Evolutionary conservation across 176 grass and related monocot species (phyloP), one percentile per base, ranked within the genome.

Genomic region (Rhynchospora tenuis): DNA sequence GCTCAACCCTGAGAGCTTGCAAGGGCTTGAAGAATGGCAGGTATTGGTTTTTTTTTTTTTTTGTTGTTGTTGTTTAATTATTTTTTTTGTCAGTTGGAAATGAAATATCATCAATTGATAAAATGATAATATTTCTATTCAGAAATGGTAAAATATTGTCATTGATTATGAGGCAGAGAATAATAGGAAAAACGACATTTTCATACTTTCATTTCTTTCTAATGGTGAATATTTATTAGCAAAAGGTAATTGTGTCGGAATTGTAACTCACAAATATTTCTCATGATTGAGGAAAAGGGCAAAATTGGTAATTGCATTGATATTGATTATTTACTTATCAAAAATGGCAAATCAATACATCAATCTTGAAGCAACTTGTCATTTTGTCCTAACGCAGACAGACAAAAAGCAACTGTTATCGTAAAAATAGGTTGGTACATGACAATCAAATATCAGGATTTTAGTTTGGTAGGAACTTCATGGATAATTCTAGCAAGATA

Each of bases 11-110:
- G 94, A 97, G 81, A 91, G 94, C 85, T 5, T 97, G 88, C 91
- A 97, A 44, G 94, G 94, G 9, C 87, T 90, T 0, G 90, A 97
- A 78, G 90, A 97, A 86, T 97, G 91, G 94, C 94, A 94, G 91
- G 94, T 97, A 90, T 86, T 84, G 1, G 58, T 17, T 56, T 24
- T 15, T 38, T 33, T 4, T 61, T 13, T 45, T 20, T 2, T 45
- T 62, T 62, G 56, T 80, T 2, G 33, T 2, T 38, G 33, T 38
- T 38, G 3, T 38, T 38, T 4, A 38, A 38, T 38, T 38, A 38
- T 38, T 2, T 3, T 52, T 51, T 38, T 76, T 54, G 17, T 75
- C 20, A 12, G 15, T 28, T 14, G n/a, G 8, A 24, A 23, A 61
- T 9, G 59, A 61, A n/a, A 7, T 54, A 16, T 52, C 64, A 42